Percentiles rank a stretch among this genome's conserved stretches.
Evolutionary conservation across 2,329 filamentous ascomycete genomes (phyloP).

Genomic region (Pyrenophora graminea): DNA sequence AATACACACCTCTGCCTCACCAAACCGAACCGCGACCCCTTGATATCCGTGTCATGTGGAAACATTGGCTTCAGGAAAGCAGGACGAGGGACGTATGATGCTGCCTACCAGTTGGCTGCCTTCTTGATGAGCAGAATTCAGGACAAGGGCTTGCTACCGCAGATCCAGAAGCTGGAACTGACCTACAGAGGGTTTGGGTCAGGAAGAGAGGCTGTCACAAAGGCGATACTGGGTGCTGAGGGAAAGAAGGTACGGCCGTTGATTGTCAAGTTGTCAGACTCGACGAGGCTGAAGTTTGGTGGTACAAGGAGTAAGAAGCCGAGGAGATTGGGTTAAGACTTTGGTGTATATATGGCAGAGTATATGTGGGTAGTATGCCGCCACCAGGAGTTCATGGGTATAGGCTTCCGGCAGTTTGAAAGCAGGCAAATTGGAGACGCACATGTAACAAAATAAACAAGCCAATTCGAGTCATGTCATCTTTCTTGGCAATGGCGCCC

Average conservation of each 20-base stretch:
- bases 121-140: constrained; percentile 84
- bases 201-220: constrained; percentile 86
- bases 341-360: neutral
- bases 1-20: constrained; percentile 94
- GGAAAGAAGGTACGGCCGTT: constrained; percentile 74
- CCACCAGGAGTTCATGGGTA: neutral
- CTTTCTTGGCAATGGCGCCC: constrained; percentile 50
- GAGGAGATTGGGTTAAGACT: constrained; percentile 71
- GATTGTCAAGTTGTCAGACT: constrained; percentile 80
- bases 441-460: constrained; percentile 1
- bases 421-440: constrained; percentile 4
- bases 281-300: constrained; percentile 92
- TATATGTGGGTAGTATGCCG: neutral
- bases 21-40: constrained; percentile 75
- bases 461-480: constrained; percentile 36
- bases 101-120: constrained; percentile 85
- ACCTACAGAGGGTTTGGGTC: constrained; percentile 82
- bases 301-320: constrained; percentile 84
- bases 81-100: constrained; percentile 81
- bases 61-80: constrained; percentile 91
- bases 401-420: neutral
- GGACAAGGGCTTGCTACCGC: constrained; percentile 75
- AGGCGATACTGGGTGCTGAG: constrained; percentile 85
- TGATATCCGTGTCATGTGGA: constrained; percentile 80
- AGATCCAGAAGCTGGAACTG: constrained; percentile 79